Base-by-base conservation (phyloP, 495 filamentous ascomycete species). In the Astrocystis sublimbata region DNA sequence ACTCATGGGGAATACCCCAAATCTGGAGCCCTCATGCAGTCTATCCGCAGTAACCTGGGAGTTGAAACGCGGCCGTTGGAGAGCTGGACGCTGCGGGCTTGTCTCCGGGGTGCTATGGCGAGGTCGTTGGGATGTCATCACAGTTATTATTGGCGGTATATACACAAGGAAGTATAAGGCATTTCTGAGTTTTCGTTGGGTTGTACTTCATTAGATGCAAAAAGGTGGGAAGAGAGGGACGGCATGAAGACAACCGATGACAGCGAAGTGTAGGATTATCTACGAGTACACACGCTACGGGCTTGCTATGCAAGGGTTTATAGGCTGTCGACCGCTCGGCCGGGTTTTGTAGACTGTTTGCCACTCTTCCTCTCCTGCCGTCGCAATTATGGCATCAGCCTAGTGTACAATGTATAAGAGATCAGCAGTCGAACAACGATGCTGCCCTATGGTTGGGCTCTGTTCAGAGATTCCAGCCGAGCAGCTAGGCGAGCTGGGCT, bases 41-140 rank as follows among this genome's bases (percentile, higher is more conserved):
- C 79, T 72, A 66, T 81, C 77, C 63, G 73, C 63, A 12, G 80
- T 81, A 42, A 71, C 68, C 62, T 67, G 64, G 19, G 80, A 78
- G 67, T 77, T 77, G 61, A 82, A 81, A 57, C 69, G 74, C 28
- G 79, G 79, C n/a, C 78, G 67, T 13, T 36, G 31, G 40, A 65
- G 54, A n/a, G 42, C 28, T 33, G 31, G 56, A 57, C 62, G 58
- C 56, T 49, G 61, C 30, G 36, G 62, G 53, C 61, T 47, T 23
- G 46, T 51, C 15, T 66, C 59, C 15, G 62, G 57, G 35, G 45
- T 65, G 26, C 52, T 65, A 45, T 61, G 63, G 30, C 42, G 30
- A 64, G 62, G n/a, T 65, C 62, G 63, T 26, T 33, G 63, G 23
- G 57, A 69, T 28, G 64, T 65, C 66, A 71, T 71, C 62, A 54